phyloP scores from a whole-genome alignment of 805 yeast species.

The Huiozyma naganishii region DNA sequence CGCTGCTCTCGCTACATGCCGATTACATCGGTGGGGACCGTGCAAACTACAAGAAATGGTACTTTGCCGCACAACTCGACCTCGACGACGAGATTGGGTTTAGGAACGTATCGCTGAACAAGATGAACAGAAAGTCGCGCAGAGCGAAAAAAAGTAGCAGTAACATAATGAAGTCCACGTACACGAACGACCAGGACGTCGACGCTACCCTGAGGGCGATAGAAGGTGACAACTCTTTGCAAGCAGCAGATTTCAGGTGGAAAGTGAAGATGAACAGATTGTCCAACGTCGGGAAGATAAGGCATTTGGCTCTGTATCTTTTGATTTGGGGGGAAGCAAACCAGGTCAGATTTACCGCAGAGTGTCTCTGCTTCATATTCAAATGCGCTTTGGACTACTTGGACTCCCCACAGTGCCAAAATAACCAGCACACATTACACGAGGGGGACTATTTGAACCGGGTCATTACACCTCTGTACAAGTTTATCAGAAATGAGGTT shows the following conservation, averaged over 20 bases:
- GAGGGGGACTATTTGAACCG: constrained; percentile 85
- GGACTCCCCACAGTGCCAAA: constrained; percentile 80
- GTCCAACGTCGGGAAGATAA: constrained; percentile 46
- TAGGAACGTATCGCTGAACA: constrained; percentile 52
- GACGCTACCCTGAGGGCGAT: constrained; percentile 49
- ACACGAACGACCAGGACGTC: constrained; percentile 34
- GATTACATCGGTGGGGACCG: constrained; percentile 83
- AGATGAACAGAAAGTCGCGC: constrained; percentile 68
- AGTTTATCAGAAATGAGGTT: constrained; percentile 68
- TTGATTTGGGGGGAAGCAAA: constrained; percentile 88
- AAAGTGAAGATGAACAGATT: constrained; percentile 46
- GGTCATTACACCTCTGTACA: constrained; percentile 82
- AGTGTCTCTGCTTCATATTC: constrained; percentile 73
- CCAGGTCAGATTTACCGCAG: constrained; percentile 79
- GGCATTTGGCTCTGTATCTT: constrained; percentile 60
- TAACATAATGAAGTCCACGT: constrained; percentile 35
- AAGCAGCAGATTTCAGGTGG: constrained; percentile 84
- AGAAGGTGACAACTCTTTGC: constrained; percentile 75
- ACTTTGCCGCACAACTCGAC: constrained; percentile 73
- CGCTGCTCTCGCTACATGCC: constrained; percentile 68
- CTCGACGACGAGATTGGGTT: constrained; percentile 59
- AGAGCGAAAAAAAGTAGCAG: constrained; percentile 73
- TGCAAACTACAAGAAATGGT: constrained; percentile 86
- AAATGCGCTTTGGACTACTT: constrained; percentile 87
- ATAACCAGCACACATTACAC: not conserved